Conservation (phyloP, 495 filamentous ascomycete species). For the Penicillium paxilli region DNA sequence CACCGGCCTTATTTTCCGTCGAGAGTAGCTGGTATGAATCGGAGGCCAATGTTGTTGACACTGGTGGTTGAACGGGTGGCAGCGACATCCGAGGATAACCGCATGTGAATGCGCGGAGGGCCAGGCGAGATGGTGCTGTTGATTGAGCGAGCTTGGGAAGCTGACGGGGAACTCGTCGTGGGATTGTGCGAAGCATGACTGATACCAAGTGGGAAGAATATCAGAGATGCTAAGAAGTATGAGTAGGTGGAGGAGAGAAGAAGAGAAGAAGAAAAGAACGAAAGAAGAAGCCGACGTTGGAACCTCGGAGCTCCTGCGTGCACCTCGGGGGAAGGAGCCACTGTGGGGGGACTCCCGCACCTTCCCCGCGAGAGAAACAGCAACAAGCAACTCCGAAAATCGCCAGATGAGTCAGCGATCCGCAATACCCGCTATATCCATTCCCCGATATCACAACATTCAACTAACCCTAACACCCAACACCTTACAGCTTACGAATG, state of each 20-base stretch:
- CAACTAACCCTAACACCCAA: too few relatives aligned
- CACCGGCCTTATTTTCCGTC: constrained; percentile 67
- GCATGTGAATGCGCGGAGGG: constrained; percentile 42
- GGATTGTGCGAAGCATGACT: background rate
- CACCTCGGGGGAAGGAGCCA: background rate
- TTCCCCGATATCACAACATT: too few relatives aligned
- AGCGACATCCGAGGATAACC: constrained; percentile 47
- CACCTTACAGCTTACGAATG: too few relatives aligned
- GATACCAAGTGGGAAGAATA: too few relatives aligned
- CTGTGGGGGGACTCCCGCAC: background rate
- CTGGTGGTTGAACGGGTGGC: constrained; percentile 48
- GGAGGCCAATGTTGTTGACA: constrained; percentile 59
- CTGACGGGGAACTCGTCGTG: background rate
- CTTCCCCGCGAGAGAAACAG: background rate
- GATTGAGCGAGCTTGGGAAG: background rate
- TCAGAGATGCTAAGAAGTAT: background rate
- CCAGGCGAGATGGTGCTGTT: constrained; percentile 17
- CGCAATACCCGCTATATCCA: background rate
- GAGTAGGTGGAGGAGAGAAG: background rate
- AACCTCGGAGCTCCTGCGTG: background rate
- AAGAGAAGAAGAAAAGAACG: background rate
- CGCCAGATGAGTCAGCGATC: background rate
- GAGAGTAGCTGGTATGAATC: constrained; percentile 82
- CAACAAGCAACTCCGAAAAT: background rate
- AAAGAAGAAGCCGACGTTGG: background rate